Conservation (phyloP, 2,329 filamentous ascomycete species). For the Metarhizium album region DNA sequence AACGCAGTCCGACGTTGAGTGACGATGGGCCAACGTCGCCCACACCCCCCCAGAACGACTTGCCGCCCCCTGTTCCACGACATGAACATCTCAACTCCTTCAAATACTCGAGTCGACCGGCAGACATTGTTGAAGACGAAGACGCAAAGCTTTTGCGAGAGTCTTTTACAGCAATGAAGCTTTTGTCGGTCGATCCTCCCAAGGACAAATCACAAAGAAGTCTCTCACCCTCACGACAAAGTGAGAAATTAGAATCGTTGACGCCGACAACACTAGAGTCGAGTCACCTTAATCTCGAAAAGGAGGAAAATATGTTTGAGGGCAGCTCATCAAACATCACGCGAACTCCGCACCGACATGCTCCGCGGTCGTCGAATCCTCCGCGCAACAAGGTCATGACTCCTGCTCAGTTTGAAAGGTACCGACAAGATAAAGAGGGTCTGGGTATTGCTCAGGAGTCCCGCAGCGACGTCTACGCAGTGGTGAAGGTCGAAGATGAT, state of each 20-base stretch:
- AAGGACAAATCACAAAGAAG: constrained; percentile 9
- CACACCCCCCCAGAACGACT: neutral
- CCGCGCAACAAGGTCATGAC: constrained; percentile 76
- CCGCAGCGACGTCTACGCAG: constrained; percentile 18
- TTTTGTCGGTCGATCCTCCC: constrained; percentile 23
- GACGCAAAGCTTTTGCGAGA: constrained; percentile 43
- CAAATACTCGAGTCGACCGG: constrained; percentile 22
- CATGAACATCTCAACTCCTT: constrained; percentile 20
- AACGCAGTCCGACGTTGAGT: constrained; percentile 36
- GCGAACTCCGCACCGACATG: constrained; percentile 25
- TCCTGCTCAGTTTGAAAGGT: constrained; percentile 74
- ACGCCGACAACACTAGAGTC: constrained; percentile 20
- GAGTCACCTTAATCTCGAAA: constrained; percentile 21
- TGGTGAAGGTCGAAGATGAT: constrained; percentile 48
- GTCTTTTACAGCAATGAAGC: constrained; percentile 37
- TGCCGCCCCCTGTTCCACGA: constrained; percentile 22
- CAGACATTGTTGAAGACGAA: constrained; percentile 37
- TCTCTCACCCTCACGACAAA: constrained; percentile 27
- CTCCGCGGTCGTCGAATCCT: constrained; percentile 24
- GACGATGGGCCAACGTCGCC: constrained; percentile 18
- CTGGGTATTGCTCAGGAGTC: constrained; percentile 33
- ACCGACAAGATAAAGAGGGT: constrained; percentile 64
- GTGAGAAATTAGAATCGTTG: constrained; percentile 26
- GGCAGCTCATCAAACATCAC: constrained; percentile 29
- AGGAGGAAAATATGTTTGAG: constrained; percentile 47